Evolutionary conservation across 805 yeast species (phyloP).

Genomic region (Cyberlindnera amylophila): DNA sequence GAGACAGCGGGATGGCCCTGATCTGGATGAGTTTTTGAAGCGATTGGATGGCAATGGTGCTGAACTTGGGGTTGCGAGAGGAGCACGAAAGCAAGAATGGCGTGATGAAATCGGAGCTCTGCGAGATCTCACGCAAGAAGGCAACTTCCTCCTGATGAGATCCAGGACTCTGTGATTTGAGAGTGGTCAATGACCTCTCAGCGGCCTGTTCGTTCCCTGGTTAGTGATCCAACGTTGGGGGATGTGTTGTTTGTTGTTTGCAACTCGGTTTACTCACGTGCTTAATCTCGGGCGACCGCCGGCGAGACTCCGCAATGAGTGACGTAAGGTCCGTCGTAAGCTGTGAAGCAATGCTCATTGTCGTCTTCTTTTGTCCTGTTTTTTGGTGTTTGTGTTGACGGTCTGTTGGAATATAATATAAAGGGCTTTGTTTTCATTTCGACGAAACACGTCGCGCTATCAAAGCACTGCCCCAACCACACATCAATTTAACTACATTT

Average conservation of each 20-base stretch:
- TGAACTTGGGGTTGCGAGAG: slow-evolving; percentile 69
- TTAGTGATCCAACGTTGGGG: slow-evolving; percentile 3
- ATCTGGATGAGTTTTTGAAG: slow-evolving; percentile 56
- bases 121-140: slow-evolving; percentile 35
- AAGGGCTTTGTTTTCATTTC: not conserved
- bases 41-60: slow-evolving; percentile 67
- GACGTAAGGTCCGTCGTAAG: slow-evolving; percentile 54
- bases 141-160: slow-evolving; percentile 27
- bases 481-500: too few relatives aligned
- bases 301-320: slow-evolving; percentile 64
- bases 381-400: not conserved
- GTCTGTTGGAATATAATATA: not conserved
- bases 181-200: slow-evolving; percentile 46
- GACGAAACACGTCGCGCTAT: not conserved
- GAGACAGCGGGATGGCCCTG: slow-evolving; percentile 50
- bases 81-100: slow-evolving; percentile 76
- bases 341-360: slow-evolving; percentile 44
- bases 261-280: slow-evolving; percentile 35
- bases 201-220: slow-evolving; percentile 33
- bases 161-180: slow-evolving; percentile 34
- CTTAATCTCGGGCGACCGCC: slow-evolving; percentile 67
- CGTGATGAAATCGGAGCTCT: slow-evolving; percentile 49
- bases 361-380: not conserved
- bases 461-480: not conserved
- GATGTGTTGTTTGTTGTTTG: not conserved